phyloP scores from a whole-genome alignment of 371 early-diverging fungal species.

The Mucor lusitanicus region DNA sequence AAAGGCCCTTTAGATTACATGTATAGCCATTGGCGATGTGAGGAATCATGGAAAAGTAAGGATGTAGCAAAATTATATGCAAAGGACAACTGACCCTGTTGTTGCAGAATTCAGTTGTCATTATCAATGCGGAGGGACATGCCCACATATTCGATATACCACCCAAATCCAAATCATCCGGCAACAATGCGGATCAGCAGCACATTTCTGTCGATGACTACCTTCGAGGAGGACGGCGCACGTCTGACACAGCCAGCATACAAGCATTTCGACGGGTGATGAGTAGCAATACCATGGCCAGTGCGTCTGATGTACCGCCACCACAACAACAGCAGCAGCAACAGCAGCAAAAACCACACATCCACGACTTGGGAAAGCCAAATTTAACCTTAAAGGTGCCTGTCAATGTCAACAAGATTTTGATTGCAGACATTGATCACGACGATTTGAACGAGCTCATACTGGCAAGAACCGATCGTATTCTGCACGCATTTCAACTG shows the following conservation, averaged over 20 bases:
- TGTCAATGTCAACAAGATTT: slow-evolving; percentile 75
- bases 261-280: slow-evolving; percentile 42
- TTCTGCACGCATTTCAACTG: slow-evolving; percentile 71
- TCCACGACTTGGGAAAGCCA: slow-evolving; percentile 57
- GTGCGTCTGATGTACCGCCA: neutral
- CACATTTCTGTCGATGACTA: slow-evolving; percentile 44
- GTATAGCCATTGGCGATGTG: slow-evolving; percentile 68
- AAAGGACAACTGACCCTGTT: no score
- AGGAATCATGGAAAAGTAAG: slow-evolving; percentile 59
- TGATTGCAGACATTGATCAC: slow-evolving; percentile 80
- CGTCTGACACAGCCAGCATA: slow-evolving; percentile 46
- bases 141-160: slow-evolving; percentile 68
- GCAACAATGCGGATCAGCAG: slow-evolving; percentile 17
- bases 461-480: slow-evolving; percentile 80
- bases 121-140: slow-evolving; percentile 69
- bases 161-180: neutral
- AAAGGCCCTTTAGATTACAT: slow-evolving; percentile 55
- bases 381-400: slow-evolving; percentile 75
- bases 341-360: slow-evolving; percentile 7
- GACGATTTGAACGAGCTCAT: slow-evolving; percentile 78
- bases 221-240: slow-evolving; percentile 35
- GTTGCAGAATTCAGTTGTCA: slow-evolving; percentile 60
- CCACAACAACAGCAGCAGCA: neutral
- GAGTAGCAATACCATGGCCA: slow-evolving; percentile 12
- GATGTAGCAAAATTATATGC: neutral